phyloP scores from a whole-genome alignment of 345 rosid species.

The Xanthoceras sorbifolium region DNA sequence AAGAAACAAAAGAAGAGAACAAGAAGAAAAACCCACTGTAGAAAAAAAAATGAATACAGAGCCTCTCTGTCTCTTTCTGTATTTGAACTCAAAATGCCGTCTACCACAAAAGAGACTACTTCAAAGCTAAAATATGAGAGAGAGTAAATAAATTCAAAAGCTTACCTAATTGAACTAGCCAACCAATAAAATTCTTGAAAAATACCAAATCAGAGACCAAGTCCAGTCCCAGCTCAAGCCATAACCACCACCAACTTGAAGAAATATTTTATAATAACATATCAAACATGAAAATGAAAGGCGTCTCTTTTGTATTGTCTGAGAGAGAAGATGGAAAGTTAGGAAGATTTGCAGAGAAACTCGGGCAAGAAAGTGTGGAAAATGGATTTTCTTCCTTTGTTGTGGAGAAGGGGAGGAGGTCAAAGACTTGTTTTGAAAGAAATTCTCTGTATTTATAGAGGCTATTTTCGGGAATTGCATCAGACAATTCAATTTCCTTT shows the following conservation, averaged over 20 bases:
- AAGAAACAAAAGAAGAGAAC: no score
- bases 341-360: neutral
- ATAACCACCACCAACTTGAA: neutral
- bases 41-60: no score
- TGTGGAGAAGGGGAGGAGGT: neutral
- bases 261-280: neutral
- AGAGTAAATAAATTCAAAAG: slow-evolving; percentile 6
- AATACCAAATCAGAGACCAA: slow-evolving; percentile 22
- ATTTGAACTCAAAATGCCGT: neutral
- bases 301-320: neutral
- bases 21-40: no score
- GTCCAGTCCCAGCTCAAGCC: slow-evolving; percentile 19
- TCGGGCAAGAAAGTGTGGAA: neutral
- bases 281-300: neutral
- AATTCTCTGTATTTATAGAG: slow-evolving; percentile 2
- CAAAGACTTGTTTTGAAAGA: neutral
- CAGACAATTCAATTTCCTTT: slow-evolving; percentile 3
- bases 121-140: neutral
- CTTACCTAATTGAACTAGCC: slow-evolving; percentile 23
- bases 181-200: slow-evolving; percentile 13
- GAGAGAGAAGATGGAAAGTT: slow-evolving; percentile 4
- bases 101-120: neutral
- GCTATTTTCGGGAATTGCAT: slow-evolving; percentile 16
- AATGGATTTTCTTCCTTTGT: neutral
- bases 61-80: neutral